Base-by-base conservation (phyloP, 805 yeast genomes). In the Sporopachydermia lactativora region DNA sequence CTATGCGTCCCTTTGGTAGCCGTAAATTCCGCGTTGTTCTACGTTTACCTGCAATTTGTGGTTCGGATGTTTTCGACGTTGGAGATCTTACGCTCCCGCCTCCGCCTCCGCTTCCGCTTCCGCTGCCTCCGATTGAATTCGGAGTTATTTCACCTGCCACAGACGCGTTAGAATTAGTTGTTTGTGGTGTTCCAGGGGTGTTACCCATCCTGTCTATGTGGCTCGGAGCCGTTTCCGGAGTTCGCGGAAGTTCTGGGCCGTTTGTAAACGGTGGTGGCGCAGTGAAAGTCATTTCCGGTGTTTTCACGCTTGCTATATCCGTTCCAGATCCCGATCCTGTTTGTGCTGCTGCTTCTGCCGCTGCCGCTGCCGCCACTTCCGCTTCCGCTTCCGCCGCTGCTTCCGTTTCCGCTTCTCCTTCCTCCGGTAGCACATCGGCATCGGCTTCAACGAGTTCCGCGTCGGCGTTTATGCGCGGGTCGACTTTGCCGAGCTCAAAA, bases 401-500 rank as follows among this genome's bases (percentile, higher is more conserved):
- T 24, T 24, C n/a, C 31, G 8, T 24, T 8, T 24, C 31, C n/a
- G 8, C n/a, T 24, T 24, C 31, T n/a, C 8, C 8, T 24, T 24
- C 31, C 13, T 8, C n/a, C 8, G 8, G 13, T 24, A 8, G 13
- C n/a, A 24, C 31, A 24, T 24, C 31, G 8, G 8, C n/a, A 24
- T 24, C 31, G 8, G n/a, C 8, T 8, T n/a, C n/a, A 24, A n/a
- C n/a, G n/a, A n/a, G n/a, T n/a, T 24, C n/a, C 8, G 31, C 8
- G n/a, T 24, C 31, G 31, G 31, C 8, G n/a, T 8, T 24, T 8
- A 24, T 24, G n/a, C 31, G 31, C 13, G 31, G 31, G n/a, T 24
- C 31, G 31, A 24, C 31, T 24, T 24, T 24, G n/a, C 31, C 31
- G 8, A 24, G n/a, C 31, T 24, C 31, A 24, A 24, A 24, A 24